Evolutionary conservation across 345 rosid species (phyloP).

Genomic region (Eutrema yunnanense): DNA sequence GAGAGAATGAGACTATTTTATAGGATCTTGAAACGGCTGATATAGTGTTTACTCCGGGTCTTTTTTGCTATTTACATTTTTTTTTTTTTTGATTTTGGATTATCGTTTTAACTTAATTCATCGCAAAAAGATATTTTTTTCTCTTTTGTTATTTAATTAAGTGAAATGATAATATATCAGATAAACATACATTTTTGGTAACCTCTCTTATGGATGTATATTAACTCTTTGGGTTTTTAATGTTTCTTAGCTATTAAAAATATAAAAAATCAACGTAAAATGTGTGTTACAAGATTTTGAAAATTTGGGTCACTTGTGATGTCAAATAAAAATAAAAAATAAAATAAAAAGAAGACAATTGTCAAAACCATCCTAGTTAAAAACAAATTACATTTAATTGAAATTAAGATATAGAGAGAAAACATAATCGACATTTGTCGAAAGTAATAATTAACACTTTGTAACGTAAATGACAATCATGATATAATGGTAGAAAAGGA

Average conservation of each 20-base stretch:
- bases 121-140: background rate
- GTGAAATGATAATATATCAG: too few species aligned
- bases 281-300: background rate
- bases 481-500: background rate
- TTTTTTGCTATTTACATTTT: background rate
- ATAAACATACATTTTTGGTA: background rate
- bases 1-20: constrained; percentile 19
- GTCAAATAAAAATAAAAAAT: background rate
- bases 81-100: background rate
- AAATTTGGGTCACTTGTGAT: background rate
- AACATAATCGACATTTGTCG: background rate
- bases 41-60: background rate
- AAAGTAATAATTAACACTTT: background rate
- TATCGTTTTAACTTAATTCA: background rate
- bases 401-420: background rate
- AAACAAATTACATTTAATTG: background rate
- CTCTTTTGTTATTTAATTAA: background rate
- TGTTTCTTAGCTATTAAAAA: background rate
- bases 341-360: background rate
- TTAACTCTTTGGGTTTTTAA: background rate
- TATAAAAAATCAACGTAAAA: background rate
- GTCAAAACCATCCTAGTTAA: background rate
- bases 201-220: background rate
- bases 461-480: constrained; percentile 9
- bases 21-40: constrained; percentile 26